Evolutionary conservation across 306 rosid genomes (phyloP).

Genomic region (Begonia peltatifolia): DNA sequence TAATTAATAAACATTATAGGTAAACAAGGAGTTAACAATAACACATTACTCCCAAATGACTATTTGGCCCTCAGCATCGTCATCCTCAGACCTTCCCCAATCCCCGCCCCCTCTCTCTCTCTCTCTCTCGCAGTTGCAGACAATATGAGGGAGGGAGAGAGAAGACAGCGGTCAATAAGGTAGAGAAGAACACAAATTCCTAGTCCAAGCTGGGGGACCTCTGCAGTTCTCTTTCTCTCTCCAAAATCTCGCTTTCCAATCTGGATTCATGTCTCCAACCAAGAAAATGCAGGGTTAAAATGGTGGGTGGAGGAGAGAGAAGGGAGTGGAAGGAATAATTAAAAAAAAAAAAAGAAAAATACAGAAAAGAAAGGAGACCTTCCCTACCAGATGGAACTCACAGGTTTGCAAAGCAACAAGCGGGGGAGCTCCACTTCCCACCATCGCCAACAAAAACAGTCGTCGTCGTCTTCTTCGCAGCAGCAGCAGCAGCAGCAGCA

Average conservation of each 20-base stretch:
- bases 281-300: background rate
- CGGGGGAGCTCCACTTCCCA: constrained; percentile 14
- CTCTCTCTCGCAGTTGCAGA: constrained; percentile 6
- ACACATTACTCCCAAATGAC: background rate
- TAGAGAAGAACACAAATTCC: constrained; percentile 34
- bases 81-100: no score
- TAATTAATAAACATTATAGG: no score
- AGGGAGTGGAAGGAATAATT: background rate
- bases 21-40: no score
- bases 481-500: background rate
- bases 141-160: constrained; percentile 3
- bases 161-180: constrained; percentile 34
- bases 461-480: constrained; percentile 19
- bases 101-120: constrained; percentile 1
- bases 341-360: background rate
- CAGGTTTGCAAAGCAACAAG: constrained; percentile 61
- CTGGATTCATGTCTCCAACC: background rate
- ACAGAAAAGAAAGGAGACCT: constrained; percentile 1
- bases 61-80: background rate
- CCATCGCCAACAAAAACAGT: constrained; percentile 16
- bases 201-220: constrained; percentile 8
- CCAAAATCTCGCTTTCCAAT: background rate
- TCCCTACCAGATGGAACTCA: constrained; percentile 63
- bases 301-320: no score
- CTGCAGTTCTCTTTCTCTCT: constrained; percentile 6